phyloP scores from a whole-genome alignment of 2,329 filamentous ascomycete genomes.

The Cadophora malorum region DNA sequence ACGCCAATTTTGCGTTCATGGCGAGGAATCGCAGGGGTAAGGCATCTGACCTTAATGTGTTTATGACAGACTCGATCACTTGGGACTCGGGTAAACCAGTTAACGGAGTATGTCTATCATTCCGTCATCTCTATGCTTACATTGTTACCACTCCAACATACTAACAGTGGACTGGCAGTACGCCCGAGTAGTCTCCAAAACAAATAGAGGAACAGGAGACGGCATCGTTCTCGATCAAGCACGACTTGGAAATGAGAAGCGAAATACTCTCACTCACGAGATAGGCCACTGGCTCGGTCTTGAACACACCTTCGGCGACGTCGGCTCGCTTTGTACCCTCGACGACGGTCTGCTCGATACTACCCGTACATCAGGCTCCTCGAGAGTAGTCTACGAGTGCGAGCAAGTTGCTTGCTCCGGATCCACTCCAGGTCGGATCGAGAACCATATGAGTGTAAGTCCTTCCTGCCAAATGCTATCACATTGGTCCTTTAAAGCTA shows the following conservation, averaged over 20 bases:
- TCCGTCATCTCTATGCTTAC: background rate
- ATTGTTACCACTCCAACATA: background rate
- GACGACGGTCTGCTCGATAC: background rate
- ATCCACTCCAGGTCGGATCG: background rate
- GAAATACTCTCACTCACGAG: slow-evolving; percentile 2
- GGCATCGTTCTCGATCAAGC: background rate
- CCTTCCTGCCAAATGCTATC: background rate
- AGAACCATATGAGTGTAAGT: slow-evolving; percentile 2
- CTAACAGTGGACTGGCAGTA: background rate
- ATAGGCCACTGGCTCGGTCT: slow-evolving; percentile 17
- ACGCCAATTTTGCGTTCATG: background rate
- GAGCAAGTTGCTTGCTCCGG: background rate
- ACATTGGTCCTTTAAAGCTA: no score
- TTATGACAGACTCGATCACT: background rate
- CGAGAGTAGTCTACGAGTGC: background rate
- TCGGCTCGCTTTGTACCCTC: background rate
- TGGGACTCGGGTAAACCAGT: background rate
- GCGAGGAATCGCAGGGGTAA: background rate
- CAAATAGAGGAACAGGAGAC: slow-evolving; percentile 3
- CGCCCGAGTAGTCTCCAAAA: background rate
- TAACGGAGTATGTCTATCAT: background rate
- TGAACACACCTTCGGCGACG: slow-evolving; percentile 13
- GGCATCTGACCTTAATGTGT: background rate
- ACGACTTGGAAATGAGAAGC: background rate
- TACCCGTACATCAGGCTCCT: background rate